These are phyloP conservation scores for Sclerotinia nivalis DNA, from an alignment of 2,329 filamentous ascomycete species.

Conservation along the genomic window DNA sequence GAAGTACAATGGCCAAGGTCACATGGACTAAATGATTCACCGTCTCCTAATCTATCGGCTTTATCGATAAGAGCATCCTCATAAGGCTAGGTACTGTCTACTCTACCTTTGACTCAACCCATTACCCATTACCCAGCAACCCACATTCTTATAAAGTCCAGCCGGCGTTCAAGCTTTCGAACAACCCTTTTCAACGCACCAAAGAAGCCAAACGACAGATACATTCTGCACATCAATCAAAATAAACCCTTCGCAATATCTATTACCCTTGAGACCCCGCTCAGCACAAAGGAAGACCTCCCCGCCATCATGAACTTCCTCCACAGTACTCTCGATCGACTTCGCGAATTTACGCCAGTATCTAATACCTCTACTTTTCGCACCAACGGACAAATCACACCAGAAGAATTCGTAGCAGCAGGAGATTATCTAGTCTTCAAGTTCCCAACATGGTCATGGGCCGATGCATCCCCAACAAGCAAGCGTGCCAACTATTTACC, in stretches of 20 bases:
- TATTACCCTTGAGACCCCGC: conserved; percentile 12
- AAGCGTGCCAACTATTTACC: conserved; percentile 83
- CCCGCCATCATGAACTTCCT: conserved; percentile 73
- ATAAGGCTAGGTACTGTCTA: conserved; percentile 17
- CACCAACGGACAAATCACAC: conserved; percentile 90
- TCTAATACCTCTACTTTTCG: conserved; percentile 91
- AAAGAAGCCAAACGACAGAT: background rate
- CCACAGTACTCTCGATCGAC: conserved; percentile 87
- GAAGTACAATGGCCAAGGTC: background rate
- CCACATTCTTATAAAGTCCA: conserved; percentile 8
- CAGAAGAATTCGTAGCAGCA: conserved; percentile 92
- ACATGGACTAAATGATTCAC: conserved; percentile 10
- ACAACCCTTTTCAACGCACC: background rate
- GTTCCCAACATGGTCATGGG: conserved; percentile 98
- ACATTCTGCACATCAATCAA: background rate
- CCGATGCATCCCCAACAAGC: conserved; percentile 77
- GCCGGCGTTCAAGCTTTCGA: background rate
- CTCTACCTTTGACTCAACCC: conserved; percentile 3
- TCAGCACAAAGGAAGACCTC: conserved; percentile 20
- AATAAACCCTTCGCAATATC: background rate
- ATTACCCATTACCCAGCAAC: background rate
- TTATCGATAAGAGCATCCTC: conserved; percentile 24
- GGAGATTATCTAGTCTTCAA: conserved; percentile 99
- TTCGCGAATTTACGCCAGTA: conserved; percentile 90
- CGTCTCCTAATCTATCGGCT: conserved; percentile 17